phyloP scores from a whole-genome alignment of 768 basidiomycete species.

The Paxillus involutus region DNA sequence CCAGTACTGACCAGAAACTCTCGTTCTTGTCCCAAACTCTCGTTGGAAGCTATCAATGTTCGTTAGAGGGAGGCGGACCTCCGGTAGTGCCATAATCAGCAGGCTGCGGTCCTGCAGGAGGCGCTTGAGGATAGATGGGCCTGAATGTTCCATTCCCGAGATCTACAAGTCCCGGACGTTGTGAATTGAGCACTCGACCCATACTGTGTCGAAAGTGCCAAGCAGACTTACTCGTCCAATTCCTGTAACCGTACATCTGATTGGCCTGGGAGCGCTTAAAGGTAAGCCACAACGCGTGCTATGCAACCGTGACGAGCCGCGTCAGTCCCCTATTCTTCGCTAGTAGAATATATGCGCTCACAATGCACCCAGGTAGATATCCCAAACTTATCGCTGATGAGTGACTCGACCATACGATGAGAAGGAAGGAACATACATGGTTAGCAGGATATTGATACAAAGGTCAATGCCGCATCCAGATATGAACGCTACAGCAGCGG shows the following conservation, averaged over 20 bases:
- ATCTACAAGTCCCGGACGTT: neutral
- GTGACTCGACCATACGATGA: no score
- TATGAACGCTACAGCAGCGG: constrained; percentile 71
- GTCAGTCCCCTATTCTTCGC: neutral
- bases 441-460: constrained; percentile 77
- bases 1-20: neutral
- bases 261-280: constrained; percentile 82
- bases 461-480: constrained; percentile 83
- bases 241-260: constrained; percentile 37
- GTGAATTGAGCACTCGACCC: neutral
- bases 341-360: constrained; percentile 19
- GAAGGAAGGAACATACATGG: constrained; percentile 52
- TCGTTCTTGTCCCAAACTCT: neutral
- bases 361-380: constrained; percentile 64
- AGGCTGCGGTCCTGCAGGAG: neutral
- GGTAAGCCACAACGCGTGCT: constrained; percentile 87
- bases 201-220: neutral
- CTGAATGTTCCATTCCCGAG: neutral
- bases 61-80: neutral
- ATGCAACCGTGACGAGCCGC: neutral
- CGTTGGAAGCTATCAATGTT: neutral
- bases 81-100: neutral
- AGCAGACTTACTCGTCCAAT: constrained; percentile 24
- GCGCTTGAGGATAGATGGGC: neutral
- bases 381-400: constrained; percentile 50